Evolutionary conservation across 1,139 yeast species (phyloP), one percentile per base, ranked within the genome.

Genomic region (Candida sp.): DNA sequence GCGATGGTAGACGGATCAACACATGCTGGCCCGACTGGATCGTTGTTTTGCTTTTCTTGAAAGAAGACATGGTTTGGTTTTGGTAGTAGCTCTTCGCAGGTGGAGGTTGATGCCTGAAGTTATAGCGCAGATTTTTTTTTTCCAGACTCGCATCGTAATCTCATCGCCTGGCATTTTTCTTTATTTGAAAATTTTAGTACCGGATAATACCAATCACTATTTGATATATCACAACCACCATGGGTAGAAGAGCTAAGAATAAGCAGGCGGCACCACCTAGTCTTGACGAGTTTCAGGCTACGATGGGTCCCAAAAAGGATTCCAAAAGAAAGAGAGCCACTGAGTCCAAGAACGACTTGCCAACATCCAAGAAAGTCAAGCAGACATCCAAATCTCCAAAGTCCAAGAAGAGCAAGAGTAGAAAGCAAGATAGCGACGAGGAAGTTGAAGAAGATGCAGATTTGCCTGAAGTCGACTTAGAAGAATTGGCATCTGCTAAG

Each of bases 211-310:
- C n/a, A n/a, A 37, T 42, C 17, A 34, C 25, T 35, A 11, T 9
- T 33, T 17, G 26, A 33, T 17, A n/a, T 17, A 23, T 9, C 33
- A 41, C 34, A 40, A 23, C 11, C 42, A 65, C 52, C 53, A 91
- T 91, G 97, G 98, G 97, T 68, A 88, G 97, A 83, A 87, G 90
- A 78, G 89, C 91, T 54, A 90, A 87, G 75, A 88, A 89, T 66
- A 92, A 90, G 78, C 98, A 92, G 74, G 93, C 90, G 33, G 89
- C 82, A 53, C 98, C 98, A 59, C 97, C 97, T 41, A 66, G 90
- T 9, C 77, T 85, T 57, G 98, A 92, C 43, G 97, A 92, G 63
- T 86, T 92, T 66, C 84, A 85, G 58, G 83, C 83, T 9, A 76
- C 69, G 50, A 85, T 83, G 60, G 22, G 9, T 7, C 81, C 77